Percentiles rank a stretch among this genome's conserved stretches.
Conservation (phyloP, 768 basidiomycete genomes). For the Podaxis sp. region DNA sequence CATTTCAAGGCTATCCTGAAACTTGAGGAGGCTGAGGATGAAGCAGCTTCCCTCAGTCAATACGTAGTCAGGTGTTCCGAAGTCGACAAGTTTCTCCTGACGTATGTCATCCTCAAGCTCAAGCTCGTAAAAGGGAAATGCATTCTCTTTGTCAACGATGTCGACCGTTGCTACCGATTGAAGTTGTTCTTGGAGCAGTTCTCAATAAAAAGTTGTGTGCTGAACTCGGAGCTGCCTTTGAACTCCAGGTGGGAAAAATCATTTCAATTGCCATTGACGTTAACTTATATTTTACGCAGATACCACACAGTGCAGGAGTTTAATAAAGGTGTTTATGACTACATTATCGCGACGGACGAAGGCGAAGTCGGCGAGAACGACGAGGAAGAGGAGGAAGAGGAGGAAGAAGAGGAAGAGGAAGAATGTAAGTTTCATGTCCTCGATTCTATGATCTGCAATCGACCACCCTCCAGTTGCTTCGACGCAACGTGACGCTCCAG, state of each 20-base stretch:
- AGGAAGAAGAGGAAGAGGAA: slow-evolving; percentile 35
- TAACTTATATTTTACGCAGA: slow-evolving; percentile 33
- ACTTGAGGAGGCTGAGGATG: slow-evolving; percentile 85
- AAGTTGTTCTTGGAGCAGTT: slow-evolving; percentile 99
- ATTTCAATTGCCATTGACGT: neutral
- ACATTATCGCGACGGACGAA: slow-evolving; percentile 98
- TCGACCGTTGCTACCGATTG: slow-evolving; percentile 91
- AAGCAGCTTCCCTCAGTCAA: slow-evolving; percentile 78
- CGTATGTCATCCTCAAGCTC: slow-evolving; percentile 95
- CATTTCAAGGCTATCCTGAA: slow-evolving; percentile 64
- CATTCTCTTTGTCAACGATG: slow-evolving; percentile 94
- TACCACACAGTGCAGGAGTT: slow-evolving; percentile 99
- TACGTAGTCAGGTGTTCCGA: slow-evolving; percentile 87
- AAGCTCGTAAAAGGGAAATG: slow-evolving; percentile 95
- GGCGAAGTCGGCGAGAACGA: slow-evolving; percentile 53
- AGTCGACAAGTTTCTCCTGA: slow-evolving; percentile 94
- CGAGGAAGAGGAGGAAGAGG: slow-evolving; percentile 36
- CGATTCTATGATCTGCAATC: neutral
- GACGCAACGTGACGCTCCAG: slow-evolving; percentile 45
- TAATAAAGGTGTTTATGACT: slow-evolving; percentile 97
- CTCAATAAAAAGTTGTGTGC: slow-evolving; percentile 91
- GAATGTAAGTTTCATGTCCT: slow-evolving; percentile 25
- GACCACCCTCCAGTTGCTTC: slow-evolving; percentile 43
- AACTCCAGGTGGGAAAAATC: slow-evolving; percentile 68
- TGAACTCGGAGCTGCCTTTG: slow-evolving; percentile 93